A percentile compares a stretch with the other conserved stretches of the same genome.
Evolutionary conservation across 768 basidiomycete species (phyloP).

Genomic region (Rhodotorula kratochvilovae): DNA sequence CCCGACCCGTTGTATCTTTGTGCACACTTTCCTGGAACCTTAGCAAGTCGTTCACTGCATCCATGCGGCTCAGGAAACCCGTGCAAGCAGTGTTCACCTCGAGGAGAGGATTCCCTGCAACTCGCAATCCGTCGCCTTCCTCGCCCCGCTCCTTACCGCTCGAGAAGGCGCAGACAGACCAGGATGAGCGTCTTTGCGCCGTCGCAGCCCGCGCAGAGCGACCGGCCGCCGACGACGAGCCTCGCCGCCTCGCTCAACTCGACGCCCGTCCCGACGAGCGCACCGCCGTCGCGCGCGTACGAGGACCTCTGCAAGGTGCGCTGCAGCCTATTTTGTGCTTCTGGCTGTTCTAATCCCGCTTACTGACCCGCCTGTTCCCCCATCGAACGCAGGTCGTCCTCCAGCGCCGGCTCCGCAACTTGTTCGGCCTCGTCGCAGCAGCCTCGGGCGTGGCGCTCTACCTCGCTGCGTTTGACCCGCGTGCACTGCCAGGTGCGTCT

Average conservation of each 20-base stretch:
- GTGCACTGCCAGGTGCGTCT: slow-evolving; percentile 13
- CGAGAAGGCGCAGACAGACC: neutral
- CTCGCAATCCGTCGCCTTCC: too few species aligned
- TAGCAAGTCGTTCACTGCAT: too few species aligned
- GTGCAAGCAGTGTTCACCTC: too few species aligned
- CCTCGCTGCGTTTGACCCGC: slow-evolving; percentile 21
- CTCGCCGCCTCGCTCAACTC: neutral
- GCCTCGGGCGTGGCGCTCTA: slow-evolving; percentile 4
- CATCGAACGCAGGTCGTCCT: slow-evolving; percentile 23
- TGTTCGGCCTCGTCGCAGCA: slow-evolving; percentile 11
- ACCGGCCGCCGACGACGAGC: neutral
- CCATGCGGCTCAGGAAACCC: too few species aligned
- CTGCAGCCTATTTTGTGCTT: fast-evolving
- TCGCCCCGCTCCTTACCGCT: neutral
- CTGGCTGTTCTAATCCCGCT: neutral
- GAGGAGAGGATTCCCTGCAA: too few species aligned
- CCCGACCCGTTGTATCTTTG: too few species aligned
- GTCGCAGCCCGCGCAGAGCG: neutral
- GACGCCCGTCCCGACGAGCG: neutral
- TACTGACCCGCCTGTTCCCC: too few species aligned
- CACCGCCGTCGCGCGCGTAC: neutral
- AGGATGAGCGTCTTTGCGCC: slow-evolving; percentile 13
- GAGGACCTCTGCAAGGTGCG: slow-evolving; percentile 22
- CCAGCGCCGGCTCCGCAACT: slow-evolving; percentile 15
- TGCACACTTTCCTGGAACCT: too few species aligned